Conservation (phyloP, 805 yeast species). For the Candida ponderosae region DNA sequence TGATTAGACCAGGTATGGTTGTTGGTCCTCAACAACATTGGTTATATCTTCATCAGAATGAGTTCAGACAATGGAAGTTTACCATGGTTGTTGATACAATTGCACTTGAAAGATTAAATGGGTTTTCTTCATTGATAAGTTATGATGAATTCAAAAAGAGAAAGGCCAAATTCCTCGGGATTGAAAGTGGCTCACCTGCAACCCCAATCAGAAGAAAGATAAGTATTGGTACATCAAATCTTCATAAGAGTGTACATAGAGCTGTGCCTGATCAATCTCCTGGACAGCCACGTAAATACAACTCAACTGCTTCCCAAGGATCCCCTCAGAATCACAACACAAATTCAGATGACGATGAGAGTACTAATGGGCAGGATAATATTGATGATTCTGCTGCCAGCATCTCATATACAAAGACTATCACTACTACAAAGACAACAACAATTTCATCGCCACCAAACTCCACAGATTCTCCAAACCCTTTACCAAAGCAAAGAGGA, state of each 20-base stretch:
- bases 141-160: constrained; percentile 56
- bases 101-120: constrained; percentile 62
- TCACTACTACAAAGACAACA: constrained; percentile 21
- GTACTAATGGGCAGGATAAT: constrained; percentile 1
- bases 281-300: constrained; percentile 85
- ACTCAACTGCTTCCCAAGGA: constrained; percentile 21
- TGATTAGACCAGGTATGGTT: constrained; percentile 99
- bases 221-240: constrained; percentile 58
- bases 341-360: constrained; percentile 18
- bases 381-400: constrained; percentile 4
- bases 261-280: constrained; percentile 92
- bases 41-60: constrained; percentile 93
- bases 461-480: constrained; percentile 11
- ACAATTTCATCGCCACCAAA: constrained; percentile 23
- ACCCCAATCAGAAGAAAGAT: constrained; percentile 72
- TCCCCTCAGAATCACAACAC: constrained; percentile 23
- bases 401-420: constrained; percentile 19
- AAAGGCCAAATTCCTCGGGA: constrained; percentile 26
- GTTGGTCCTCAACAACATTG: constrained; percentile 99
- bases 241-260: constrained; percentile 54
- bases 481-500: constrained; percentile 17
- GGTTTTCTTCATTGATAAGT: constrained; percentile 52
- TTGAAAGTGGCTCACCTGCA: constrained; percentile 35
- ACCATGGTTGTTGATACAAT: constrained; percentile 74
- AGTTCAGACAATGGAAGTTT: constrained; percentile 92